Evolutionary conservation across 1,139 yeast genomes (phyloP), one percentile per base, ranked within the genome.

Genomic region (Debaryomycetaceae sp.): DNA sequence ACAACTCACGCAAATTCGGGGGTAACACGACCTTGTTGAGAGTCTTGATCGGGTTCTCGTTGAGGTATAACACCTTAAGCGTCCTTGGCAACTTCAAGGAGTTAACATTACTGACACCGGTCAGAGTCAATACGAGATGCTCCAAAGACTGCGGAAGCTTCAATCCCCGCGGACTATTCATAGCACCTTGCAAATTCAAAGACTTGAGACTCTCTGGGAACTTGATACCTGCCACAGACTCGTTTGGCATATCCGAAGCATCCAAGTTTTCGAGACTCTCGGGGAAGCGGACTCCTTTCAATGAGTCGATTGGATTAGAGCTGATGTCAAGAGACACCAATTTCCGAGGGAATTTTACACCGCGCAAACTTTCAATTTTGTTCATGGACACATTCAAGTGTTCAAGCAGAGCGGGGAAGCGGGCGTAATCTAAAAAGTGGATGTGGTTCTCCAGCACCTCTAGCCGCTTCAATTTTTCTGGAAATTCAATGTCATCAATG

Each of bases 161-260:
- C 27, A 64, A 47, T 1, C 71, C 71, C 31, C 70, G 45, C 2
- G 69, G 62, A 34, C 53, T 62, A 2, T 69, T 62, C 70, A 64
- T 64, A 4, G 67, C 58, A 27, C 60, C 62, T 38, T 62, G 69
- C 12, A 64, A 42, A 35, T 64, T 64, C 27, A 64, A 49, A 4
- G 51, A 51, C 13, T 43, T 40, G 21, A 60, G 41, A 51, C 45
- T 52, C 30, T 64, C 71, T 0, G 71, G 71, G 31, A 64, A 62
- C 32, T 60, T 61, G 8, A 64, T 55, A 0, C 70, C 68, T 0
- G 69, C 55, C 71, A 64, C 63, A 4, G 68, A 55, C 35, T 64
- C 71, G 37, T 62, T 64, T 4, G 71, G 70, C 11, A 63, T 55
- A 34, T 60, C 57, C 3, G 68, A 60, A 4, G 61, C 38, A 34